Percentiles rank a stretch among this genome's conserved stretches.
Evolutionary conservation across 352 stramenopile species (phyloP).

Genomic region (Globisporangium paddicum): DNA sequence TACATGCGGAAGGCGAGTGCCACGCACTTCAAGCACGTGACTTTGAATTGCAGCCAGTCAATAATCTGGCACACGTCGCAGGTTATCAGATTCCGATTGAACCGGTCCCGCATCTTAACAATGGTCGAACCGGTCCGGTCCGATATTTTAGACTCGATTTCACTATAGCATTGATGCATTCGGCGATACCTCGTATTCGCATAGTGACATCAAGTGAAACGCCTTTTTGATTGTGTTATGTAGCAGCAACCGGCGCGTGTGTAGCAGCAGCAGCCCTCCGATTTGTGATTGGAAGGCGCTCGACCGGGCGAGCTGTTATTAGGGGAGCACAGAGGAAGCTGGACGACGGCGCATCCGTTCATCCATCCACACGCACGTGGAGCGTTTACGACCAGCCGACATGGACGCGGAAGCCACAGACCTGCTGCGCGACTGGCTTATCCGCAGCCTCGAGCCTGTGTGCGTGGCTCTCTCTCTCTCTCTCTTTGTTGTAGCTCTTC

Average conservation of each 20-base stretch:
- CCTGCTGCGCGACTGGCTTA: constrained; percentile 83
- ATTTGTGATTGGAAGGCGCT: constrained; percentile 11
- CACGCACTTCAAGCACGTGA: neutral
- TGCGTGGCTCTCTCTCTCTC: constrained; percentile 22
- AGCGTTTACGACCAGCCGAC: constrained; percentile 2
- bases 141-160: neutral
- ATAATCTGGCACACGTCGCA: neutral
- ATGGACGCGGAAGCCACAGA: constrained; percentile 83
- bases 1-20: neutral
- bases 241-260: neutral
- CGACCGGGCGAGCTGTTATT: neutral
- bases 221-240: neutral
- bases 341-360: constrained; percentile 1
- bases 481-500: neutral
- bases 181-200: neutral
- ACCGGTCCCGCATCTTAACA: constrained; percentile 1
- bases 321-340: neutral
- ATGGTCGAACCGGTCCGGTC: neutral
- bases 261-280: neutral
- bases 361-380: neutral
- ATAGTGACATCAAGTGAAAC: neutral
- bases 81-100: constrained; percentile 6
- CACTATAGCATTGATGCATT: neutral
- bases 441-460: constrained; percentile 82
- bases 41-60: neutral